phyloP scores from a whole-genome alignment of 345 rosid genomes.

The Salix exigua region DNA sequence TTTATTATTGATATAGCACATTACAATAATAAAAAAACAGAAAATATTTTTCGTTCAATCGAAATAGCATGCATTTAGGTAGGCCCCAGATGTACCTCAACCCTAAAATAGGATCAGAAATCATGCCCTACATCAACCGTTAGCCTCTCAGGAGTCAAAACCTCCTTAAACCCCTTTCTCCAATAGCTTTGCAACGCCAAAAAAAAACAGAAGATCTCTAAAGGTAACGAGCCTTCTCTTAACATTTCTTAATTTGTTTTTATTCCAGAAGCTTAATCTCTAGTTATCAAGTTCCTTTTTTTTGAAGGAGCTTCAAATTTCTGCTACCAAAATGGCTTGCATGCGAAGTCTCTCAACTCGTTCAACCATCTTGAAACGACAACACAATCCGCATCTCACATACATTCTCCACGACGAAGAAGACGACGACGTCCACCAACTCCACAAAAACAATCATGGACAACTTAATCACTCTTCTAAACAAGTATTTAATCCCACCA shows the following conservation, averaged over 20 bases:
- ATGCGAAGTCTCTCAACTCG: constrained; percentile 49
- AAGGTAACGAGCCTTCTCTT: neutral
- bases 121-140: too few relatives aligned
- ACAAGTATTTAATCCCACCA: constrained; percentile 27
- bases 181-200: too few relatives aligned
- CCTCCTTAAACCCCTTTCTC: too few relatives aligned
- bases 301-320: neutral
- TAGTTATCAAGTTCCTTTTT: neutral
- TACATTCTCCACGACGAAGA: constrained; percentile 42
- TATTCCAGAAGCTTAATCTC: neutral
- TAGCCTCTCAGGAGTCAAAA: too few relatives aligned
- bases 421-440: neutral
- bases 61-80: too few relatives aligned
- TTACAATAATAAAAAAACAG: too few relatives aligned
- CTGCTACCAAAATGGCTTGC: constrained; percentile 40
- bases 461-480: neutral
- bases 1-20: too few relatives aligned
- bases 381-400: constrained; percentile 34
- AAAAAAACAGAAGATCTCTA: too few relatives aligned
- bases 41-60: too few relatives aligned
- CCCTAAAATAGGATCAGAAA: too few relatives aligned
- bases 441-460: neutral
- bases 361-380: constrained; percentile 35
- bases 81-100: too few relatives aligned
- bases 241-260: neutral